Percentiles rank a stretch among this genome's conserved stretches.
phyloP scores from a whole-genome alignment of 768 basidiomycete species.

The Lactarius sanguifluus region DNA sequence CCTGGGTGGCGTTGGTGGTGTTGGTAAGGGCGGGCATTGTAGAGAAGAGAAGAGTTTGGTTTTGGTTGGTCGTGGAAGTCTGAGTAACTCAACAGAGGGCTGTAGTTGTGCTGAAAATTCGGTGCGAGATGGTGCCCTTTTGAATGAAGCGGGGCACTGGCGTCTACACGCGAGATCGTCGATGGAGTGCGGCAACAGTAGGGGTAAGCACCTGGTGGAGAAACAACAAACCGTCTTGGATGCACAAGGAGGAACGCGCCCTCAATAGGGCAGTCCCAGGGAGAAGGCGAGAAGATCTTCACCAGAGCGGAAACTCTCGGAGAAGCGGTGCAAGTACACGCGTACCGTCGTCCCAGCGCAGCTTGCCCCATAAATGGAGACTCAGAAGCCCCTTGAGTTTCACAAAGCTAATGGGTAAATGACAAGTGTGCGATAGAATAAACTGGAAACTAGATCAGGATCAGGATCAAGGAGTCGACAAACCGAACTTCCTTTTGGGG shows the following conservation, averaged over 20 bases:
- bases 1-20: slow-evolving; percentile 1
- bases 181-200: slow-evolving; percentile 10
- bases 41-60: neutral
- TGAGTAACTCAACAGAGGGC: slow-evolving; percentile 10
- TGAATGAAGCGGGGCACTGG: slow-evolving; percentile 14
- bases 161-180: slow-evolving; percentile 20
- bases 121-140: slow-evolving; percentile 11
- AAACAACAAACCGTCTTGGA: slow-evolving; percentile 3
- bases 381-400: slow-evolving; percentile 10
- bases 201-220: neutral
- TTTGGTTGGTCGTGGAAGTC: neutral
- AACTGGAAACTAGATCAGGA: slow-evolving; percentile 6
- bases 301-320: slow-evolving; percentile 13
- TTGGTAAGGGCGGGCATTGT: slow-evolving; percentile 25
- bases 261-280: slow-evolving; percentile 12
- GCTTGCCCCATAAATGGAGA: slow-evolving; percentile 13
- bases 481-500: slow-evolving; percentile 5
- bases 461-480: slow-evolving; percentile 9
- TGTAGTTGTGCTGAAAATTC: slow-evolving; percentile 13
- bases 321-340: slow-evolving; percentile 3
- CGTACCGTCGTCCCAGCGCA: slow-evolving; percentile 5
- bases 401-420: slow-evolving; percentile 16
- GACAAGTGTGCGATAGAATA: slow-evolving; percentile 2
- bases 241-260: neutral
- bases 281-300: slow-evolving; percentile 15